Evolutionary conservation across 2,329 filamentous ascomycete species (phyloP), one percentile per base, ranked within the genome.

Genomic region (Sporothrix curviconia): DNA sequence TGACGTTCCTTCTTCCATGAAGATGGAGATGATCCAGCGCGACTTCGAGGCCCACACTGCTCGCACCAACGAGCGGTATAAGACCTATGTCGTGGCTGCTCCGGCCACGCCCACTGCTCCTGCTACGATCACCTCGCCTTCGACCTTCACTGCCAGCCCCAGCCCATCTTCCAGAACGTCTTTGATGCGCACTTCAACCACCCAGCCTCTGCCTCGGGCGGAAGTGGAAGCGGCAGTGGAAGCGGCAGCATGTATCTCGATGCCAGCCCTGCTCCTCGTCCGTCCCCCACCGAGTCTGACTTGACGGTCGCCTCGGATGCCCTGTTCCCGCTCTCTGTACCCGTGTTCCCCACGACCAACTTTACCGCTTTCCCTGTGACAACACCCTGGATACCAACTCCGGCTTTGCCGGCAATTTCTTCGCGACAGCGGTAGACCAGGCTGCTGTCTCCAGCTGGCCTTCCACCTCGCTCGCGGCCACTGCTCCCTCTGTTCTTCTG

Each of bases 51-150:
- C 61, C 2, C 61, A 64, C 34, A 43, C 74, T 42, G 73, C 76
- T 53, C 65, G 72, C 58, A 84, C 81, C 1, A 81, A 81, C 22
- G 76, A 84, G 65, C 73, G 74, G 25, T 82, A 80, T 72, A 85
- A 83, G 70, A 84, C 83, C 67, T 85, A 84, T 66, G 71, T 77
- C 52, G 77, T 83, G 2, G 42, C 53, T 0, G 34, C 56, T 25
- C 56, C 53, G 2, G 14, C 51, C 0, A 46, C 43, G 3, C 15
- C 55, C 4, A 14, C 32, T 11, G 30, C 43, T 17, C 14, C 54
- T 49, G 54, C 72, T 37, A 64, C 53, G 17, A 36, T 71, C 42
- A 66, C 66, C 56, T 72, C 74, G n/a, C 64, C 70, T 22, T 68
- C 72, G 28, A 67, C 68, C 32, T 81, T 80, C 44, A 77, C 79